phyloP scores from a whole-genome alignment of 257 asterid genomes.

The Petunia axillaris region DNA sequence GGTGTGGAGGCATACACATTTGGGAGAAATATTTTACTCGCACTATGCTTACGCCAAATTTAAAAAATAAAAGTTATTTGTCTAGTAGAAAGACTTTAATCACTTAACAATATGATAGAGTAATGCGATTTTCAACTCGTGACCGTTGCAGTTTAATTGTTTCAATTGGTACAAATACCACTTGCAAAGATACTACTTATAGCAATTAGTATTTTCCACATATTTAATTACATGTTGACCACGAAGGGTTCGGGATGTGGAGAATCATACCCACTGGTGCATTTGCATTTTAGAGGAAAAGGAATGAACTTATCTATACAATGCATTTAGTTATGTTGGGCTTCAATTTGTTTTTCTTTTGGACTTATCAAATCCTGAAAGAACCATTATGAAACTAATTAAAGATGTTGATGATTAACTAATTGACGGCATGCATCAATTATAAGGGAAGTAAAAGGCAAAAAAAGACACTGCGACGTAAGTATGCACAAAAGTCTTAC shows the following conservation, averaged over 20 bases:
- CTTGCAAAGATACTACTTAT: not conserved
- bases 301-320: not conserved
- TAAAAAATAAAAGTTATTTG: too few relatives aligned
- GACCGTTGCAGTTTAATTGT: not conserved
- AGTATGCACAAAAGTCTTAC: conserved; percentile 15
- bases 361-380: not conserved
- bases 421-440: not conserved
- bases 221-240: conserved; percentile 11
- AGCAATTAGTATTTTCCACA: not conserved
- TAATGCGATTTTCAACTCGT: not conserved
- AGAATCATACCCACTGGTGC: not conserved
- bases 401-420: not conserved
- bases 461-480: not conserved
- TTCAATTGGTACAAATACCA: not conserved
- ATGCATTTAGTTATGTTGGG: not conserved
- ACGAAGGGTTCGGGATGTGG: not conserved
- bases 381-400: not conserved
- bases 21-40: not conserved
- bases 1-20: not conserved
- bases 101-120: too few relatives aligned
- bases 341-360: not conserved
- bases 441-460: not conserved
- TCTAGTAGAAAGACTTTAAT: too few relatives aligned
- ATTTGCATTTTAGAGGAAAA: not conserved
- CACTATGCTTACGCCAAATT: too few relatives aligned